Percentiles rank a stretch among this genome's conserved stretches.
These are phyloP conservation scores for Coniosporium tulheliwenetii DNA, from an alignment of 2,329 filamentous ascomycete species.

Conservation along the genomic window DNA sequence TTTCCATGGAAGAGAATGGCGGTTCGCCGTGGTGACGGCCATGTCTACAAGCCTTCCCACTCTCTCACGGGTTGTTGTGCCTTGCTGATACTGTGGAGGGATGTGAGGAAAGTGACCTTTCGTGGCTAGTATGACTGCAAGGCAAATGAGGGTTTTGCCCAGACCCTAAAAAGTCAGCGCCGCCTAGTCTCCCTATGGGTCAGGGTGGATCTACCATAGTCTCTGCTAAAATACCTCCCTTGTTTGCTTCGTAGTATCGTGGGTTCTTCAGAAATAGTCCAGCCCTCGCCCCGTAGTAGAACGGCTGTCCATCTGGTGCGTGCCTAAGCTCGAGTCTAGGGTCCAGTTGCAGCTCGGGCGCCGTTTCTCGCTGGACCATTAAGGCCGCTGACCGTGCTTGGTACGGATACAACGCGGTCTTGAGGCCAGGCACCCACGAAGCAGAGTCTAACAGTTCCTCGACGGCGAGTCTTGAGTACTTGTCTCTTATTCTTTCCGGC, in stretches of 20 bases:
- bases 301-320: slow-evolving; percentile 46
- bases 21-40: slow-evolving; percentile 54
- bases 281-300: slow-evolving; percentile 55
- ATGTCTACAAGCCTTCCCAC: slow-evolving; percentile 58
- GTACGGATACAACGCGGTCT: slow-evolving; percentile 56
- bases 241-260: slow-evolving; percentile 54
- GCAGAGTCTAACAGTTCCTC: slow-evolving; percentile 33
- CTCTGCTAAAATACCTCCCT: slow-evolving; percentile 66
- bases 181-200: no score
- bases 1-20: slow-evolving; percentile 56
- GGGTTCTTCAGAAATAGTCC: slow-evolving; percentile 49
- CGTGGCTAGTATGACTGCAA: slow-evolving; percentile 58
- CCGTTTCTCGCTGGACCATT: slow-evolving; percentile 70
- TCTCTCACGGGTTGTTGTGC: slow-evolving; percentile 24
- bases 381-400: slow-evolving; percentile 64
- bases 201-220: slow-evolving; percentile 38
- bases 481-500: slow-evolving; percentile 31
- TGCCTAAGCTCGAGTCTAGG: slow-evolving; percentile 48
- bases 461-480: slow-evolving; percentile 37
- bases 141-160: slow-evolving; percentile 79
- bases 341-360: slow-evolving; percentile 50
- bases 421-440: slow-evolving; percentile 40
- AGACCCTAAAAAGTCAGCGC: slow-evolving; percentile 21
- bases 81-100: slow-evolving; percentile 42
- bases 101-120: slow-evolving; percentile 50